These are phyloP conservation scores for Warburgia ugandensis DNA, from an alignment of 164 flowering plant species.

Conservation along the genomic window DNA sequence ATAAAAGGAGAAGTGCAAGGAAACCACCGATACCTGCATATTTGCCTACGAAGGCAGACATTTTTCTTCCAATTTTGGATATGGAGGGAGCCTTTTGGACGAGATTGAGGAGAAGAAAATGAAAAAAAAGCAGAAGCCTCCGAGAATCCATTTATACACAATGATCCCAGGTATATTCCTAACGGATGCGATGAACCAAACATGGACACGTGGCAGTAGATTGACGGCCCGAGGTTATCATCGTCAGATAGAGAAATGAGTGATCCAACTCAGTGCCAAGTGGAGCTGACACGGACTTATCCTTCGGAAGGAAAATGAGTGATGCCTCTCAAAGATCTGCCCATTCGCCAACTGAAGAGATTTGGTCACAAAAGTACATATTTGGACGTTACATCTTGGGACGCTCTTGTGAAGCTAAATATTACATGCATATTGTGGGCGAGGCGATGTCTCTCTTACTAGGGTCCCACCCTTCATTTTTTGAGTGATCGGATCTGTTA, in stretches of 20 bases:
- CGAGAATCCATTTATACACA: slow-evolving; percentile 1
- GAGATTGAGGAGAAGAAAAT: slow-evolving; percentile 8
- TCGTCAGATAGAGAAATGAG: slow-evolving; percentile 42
- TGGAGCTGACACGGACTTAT: slow-evolving; percentile 14
- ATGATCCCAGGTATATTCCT: slow-evolving; percentile 21
- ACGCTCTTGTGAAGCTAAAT: too few species aligned
- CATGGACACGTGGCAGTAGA: slow-evolving; percentile 38
- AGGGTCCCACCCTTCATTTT: too few species aligned
- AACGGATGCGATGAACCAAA: slow-evolving; percentile 7
- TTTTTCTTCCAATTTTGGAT: slow-evolving; percentile 13
- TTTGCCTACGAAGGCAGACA: slow-evolving; percentile 86
- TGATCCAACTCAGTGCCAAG: slow-evolving; percentile 33
- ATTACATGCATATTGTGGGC: too few species aligned
- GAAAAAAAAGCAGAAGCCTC: slow-evolving; percentile 8
- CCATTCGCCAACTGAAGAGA: neutral
- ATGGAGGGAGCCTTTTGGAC: neutral
- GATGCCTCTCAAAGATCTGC: neutral
- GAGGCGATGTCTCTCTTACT: too few species aligned
- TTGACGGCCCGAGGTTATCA: slow-evolving; percentile 51
- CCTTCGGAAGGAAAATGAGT: neutral
- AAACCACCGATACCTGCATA: slow-evolving; percentile 52
- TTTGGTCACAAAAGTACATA: too few species aligned
- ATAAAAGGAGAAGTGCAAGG: neutral
- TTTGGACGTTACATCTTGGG: too few species aligned
- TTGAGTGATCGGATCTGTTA: too few species aligned